Base-by-base conservation (phyloP, 2,329 filamentous ascomycete genomes). In the Orbilia blumenaviensis region DNA sequence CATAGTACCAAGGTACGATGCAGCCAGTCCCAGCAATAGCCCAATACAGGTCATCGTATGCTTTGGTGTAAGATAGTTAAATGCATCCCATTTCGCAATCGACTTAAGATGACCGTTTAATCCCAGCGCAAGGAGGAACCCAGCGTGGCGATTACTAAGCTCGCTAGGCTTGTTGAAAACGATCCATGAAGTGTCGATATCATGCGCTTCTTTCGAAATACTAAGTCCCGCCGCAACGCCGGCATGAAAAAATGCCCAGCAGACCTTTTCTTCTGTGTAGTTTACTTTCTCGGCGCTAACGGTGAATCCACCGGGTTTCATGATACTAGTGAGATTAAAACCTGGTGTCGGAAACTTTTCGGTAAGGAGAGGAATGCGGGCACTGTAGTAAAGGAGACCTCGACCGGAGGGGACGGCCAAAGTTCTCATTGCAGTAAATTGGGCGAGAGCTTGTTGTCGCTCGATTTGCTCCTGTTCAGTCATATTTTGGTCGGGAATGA, bases 1-100 rank as follows among this genome's bases (percentile, higher is more conserved):
- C 94, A 98, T 98, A 1, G 94, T 98, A 0, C 96, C 95, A 79
- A 97, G 87, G 81, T 97, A 96, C 0, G 95, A 98, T 25, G 92
- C 95, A 7, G 95, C 94, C 16, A 99, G 86, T 0, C 95, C 95
- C 0, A 99, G 86, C 2, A 99, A 86, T n/a, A 99, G 86, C 8
- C 95, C 95, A 66, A 99, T 94, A 0, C 95, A 98, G 23, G 95
- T 98, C 95, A 99, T 99, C 25, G 94, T 96, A 83, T 99, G 96
- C 81, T 99, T 99, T 0, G 95, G 94, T 0, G 95, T 99, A n/a
- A 99, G 85, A 80, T 99, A 99, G 81, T 97, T 98, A 87, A 98
- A 99, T 7, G 94, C 94, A 46, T 99, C 91, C 94, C 95, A 99
- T 84, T 98, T 98, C 1, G 95, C 95, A 27, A 99, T 88, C 6